Conservation (phyloP, 495 filamentous ascomycete species). For the Hyaloscypha hepaticicola region DNA sequence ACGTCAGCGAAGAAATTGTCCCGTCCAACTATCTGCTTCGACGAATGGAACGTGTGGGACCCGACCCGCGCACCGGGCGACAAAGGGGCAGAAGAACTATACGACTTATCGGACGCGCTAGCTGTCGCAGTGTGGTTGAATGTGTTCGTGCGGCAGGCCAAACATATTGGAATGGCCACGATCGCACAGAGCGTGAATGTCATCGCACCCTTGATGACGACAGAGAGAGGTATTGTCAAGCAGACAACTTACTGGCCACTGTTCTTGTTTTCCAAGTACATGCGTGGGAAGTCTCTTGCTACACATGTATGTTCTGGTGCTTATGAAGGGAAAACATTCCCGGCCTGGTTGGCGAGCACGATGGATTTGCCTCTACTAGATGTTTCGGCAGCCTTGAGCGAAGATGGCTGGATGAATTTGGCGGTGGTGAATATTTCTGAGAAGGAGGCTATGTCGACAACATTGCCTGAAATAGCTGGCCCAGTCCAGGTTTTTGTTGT, state of each 20-base stretch:
- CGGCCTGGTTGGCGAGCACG: slow-evolving; percentile 50
- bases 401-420: slow-evolving; percentile 52
- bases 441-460: slow-evolving; percentile 45
- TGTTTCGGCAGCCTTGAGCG: slow-evolving; percentile 49
- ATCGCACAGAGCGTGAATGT: slow-evolving; percentile 67
- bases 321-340: slow-evolving; percentile 55
- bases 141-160: slow-evolving; percentile 61
- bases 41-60: slow-evolving; percentile 73
- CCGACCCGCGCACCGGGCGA: slow-evolving; percentile 58
- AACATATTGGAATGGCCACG: slow-evolving; percentile 61
- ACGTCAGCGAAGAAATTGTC: slow-evolving; percentile 31
- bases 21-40: slow-evolving; percentile 62
- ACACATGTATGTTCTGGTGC: slow-evolving; percentile 50
- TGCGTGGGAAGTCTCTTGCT: slow-evolving; percentile 57
- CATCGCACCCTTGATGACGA: slow-evolving; percentile 63
- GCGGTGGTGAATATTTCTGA: slow-evolving; percentile 57
- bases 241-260: slow-evolving; percentile 66
- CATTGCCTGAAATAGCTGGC: slow-evolving; percentile 40
- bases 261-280: slow-evolving; percentile 58
- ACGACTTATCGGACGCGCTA: slow-evolving; percentile 60
- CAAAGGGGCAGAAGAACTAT: slow-evolving; percentile 54
- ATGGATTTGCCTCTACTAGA: slow-evolving; percentile 58
- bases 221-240: slow-evolving; percentile 51
- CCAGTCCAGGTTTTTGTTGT: slow-evolving; percentile 52
- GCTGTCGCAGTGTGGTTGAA: slow-evolving; percentile 63